Conservation (phyloP, 2,329 filamentous ascomycete genomes). For the Reticulascus tulasneorum region DNA sequence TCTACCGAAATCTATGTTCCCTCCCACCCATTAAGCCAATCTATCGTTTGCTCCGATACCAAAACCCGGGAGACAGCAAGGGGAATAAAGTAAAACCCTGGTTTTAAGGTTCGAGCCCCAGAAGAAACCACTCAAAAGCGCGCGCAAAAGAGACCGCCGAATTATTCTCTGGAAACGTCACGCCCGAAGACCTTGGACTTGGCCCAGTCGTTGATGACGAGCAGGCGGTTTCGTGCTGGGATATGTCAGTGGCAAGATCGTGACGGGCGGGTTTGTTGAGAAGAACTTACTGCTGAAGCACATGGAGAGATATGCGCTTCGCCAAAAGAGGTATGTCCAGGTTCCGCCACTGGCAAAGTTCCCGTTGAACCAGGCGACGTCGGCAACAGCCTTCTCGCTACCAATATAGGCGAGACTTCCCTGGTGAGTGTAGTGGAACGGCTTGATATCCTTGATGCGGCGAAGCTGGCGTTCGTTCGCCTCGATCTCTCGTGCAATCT, state of each 20-base stretch:
- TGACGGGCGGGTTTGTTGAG: not conserved
- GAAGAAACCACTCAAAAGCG: too few relatives aligned
- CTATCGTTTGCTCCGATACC: too few relatives aligned
- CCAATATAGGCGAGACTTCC: slow-evolving; percentile 96
- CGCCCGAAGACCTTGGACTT: slow-evolving; percentile 97
- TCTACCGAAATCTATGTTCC: too few relatives aligned
- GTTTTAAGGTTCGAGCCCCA: too few relatives aligned
- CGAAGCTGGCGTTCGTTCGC: slow-evolving; percentile 80
- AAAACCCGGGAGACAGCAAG: not conserved
- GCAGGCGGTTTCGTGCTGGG: slow-evolving; percentile 83
- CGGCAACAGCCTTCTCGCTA: slow-evolving; percentile 94
- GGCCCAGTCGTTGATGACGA: slow-evolving; percentile 91
- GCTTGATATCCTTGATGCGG: slow-evolving; percentile 89
- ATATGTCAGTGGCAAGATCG: slow-evolving; percentile 10
- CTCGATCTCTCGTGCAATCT: slow-evolving; percentile 72
- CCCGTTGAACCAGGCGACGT: slow-evolving; percentile 95
- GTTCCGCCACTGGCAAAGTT: slow-evolving; percentile 92
- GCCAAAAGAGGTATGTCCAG: slow-evolving; percentile 97
- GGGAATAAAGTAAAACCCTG: too few relatives aligned
- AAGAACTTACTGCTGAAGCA: slow-evolving; percentile 91
- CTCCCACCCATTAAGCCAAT: too few relatives aligned
- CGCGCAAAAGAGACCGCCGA: too few relatives aligned
- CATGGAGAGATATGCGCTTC: slow-evolving; percentile 97
- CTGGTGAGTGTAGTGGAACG: slow-evolving; percentile 98
- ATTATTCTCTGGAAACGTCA: slow-evolving; percentile 81